Evolutionary conservation across 2,329 filamentous ascomycete species (phyloP), one percentile per base, ranked within the genome.

Genomic region (Rutstroemia sydowiana): DNA sequence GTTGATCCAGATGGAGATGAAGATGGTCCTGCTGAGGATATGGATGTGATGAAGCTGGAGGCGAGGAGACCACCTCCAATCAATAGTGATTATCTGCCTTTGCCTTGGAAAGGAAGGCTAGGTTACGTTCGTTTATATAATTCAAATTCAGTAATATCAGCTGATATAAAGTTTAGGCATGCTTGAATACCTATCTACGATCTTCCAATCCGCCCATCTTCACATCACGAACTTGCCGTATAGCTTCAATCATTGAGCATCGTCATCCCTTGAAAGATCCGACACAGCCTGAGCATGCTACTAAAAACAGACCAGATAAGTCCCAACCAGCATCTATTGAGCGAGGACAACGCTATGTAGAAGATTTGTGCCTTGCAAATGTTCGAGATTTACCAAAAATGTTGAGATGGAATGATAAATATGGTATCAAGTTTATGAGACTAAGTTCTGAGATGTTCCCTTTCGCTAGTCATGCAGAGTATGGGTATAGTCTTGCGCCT

Each of bases 381-480:
- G 86, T 87, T 1, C 77, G 80, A 37, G 92, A 97, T 61, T 81
- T 96, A 30, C 71, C 78, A 52, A 95, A 95, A 68, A 88, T 96
- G 81, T 64, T 96, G 8, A 78, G 82, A 1, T 97, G 92, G 92
- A 96, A 97, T 64, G 85, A 95, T 58, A 87, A 82, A 59, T 96
- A 92, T 58, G 84, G 85, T 36, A 97, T 97, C 69, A 91, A 83
- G 60, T 96, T 97, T 67, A 81, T 97, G 79, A 81, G 92, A 1
- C 74, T 97, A 18, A 95, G 88, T 60, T 95, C 88, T 50, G 92
- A 96, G 61, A 96, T 96, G 87, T 97, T 97, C 58, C 92, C 92
- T 0, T 96, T 96, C 66, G 92, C 92, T 1, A 95, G 88, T 58
- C 92, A 97, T 63, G 77, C 79, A 21, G 85, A 88, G 56, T 85